phyloP scores from a whole-genome alignment of 345 rosid genomes.

The Alliaria petiolata region DNA sequence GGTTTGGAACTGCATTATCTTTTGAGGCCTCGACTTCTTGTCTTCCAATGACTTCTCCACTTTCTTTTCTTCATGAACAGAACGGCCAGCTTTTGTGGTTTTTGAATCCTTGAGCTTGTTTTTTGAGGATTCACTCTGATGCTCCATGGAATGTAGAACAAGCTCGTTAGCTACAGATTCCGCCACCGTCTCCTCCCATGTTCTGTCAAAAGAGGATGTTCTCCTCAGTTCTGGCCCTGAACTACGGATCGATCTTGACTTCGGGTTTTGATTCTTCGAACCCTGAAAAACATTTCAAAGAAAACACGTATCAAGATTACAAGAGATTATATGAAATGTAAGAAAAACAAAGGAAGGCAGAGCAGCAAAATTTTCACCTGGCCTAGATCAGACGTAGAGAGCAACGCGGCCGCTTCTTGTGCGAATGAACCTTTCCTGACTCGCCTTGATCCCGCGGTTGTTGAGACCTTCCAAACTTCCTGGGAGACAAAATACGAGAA shows the following conservation, averaged over 20 bases:
- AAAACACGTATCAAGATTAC: background rate
- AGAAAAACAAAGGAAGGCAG: background rate
- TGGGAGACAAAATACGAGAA: constrained; percentile 31
- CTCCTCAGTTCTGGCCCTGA: constrained; percentile 70
- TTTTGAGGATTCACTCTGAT: constrained; percentile 62
- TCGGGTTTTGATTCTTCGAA: constrained; percentile 41
- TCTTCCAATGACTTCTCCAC: constrained; percentile 64
- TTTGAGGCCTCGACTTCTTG: constrained; percentile 85
- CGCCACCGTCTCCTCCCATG: constrained; percentile 95
- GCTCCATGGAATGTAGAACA: constrained; percentile 64
- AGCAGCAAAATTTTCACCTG: constrained; percentile 35
- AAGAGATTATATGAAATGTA: background rate
- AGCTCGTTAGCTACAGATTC: constrained; percentile 92
- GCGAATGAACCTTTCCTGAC: constrained; percentile 61
- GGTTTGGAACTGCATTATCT: constrained; percentile 84
- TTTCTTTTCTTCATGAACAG: constrained; percentile 84
- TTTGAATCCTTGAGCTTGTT: constrained; percentile 64
- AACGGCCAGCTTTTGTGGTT: constrained; percentile 57
- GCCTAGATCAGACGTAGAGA: constrained; percentile 47
- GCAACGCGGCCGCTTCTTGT: constrained; percentile 57
- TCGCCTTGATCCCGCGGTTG: constrained; percentile 69
- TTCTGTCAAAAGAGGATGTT: constrained; percentile 90
- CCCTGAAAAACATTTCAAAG: constrained; percentile 40
- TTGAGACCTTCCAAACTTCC: constrained; percentile 97
- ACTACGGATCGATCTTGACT: constrained; percentile 40